phyloP scores from a whole-genome alignment of 768 basidiomycete species.

The Zangia roseola region DNA sequence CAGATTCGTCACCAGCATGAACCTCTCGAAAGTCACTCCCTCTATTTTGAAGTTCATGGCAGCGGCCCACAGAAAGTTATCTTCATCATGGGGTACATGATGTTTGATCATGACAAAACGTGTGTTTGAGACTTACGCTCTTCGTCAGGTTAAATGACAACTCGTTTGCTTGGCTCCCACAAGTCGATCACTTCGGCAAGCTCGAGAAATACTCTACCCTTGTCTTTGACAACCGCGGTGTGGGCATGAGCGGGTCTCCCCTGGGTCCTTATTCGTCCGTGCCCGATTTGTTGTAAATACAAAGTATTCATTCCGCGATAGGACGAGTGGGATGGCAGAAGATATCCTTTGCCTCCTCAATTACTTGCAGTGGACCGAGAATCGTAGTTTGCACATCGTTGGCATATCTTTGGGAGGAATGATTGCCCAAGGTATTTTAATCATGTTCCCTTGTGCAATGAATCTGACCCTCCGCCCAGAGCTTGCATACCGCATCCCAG shows the following conservation, averaged over 20 bases:
- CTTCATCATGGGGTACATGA: slow-evolving; percentile 68
- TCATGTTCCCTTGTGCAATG: background rate
- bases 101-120: background rate
- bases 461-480: slow-evolving; percentile 43
- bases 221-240: slow-evolving; percentile 85
- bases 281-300: background rate
- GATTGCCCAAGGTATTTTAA: slow-evolving; percentile 67
- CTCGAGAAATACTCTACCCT: slow-evolving; percentile 55
- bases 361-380: slow-evolving; percentile 66
- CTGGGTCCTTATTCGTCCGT: slow-evolving; percentile 75
- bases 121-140: slow-evolving; percentile 4
- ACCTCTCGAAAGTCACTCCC: slow-evolving; percentile 61
- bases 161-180: slow-evolving; percentile 60
- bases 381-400: slow-evolving; percentile 64
- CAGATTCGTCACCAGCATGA: slow-evolving; percentile 45
- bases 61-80: slow-evolving; percentile 61
- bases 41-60: slow-evolving; percentile 83
- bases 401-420: slow-evolving; percentile 81
- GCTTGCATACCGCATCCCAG: slow-evolving; percentile 61
- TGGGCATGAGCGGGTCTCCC: slow-evolving; percentile 71
- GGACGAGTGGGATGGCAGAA: slow-evolving; percentile 76
- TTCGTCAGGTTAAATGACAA: slow-evolving; percentile 53
- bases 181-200: slow-evolving; percentile 64
- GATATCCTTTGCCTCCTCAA: slow-evolving; percentile 68
- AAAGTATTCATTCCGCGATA: slow-evolving; percentile 24